A percentile compares a stretch with the other conserved stretches of the same genome.
phyloP scores from a whole-genome alignment of 2,329 filamentous ascomycete species.

The Eutypella sp. region DNA sequence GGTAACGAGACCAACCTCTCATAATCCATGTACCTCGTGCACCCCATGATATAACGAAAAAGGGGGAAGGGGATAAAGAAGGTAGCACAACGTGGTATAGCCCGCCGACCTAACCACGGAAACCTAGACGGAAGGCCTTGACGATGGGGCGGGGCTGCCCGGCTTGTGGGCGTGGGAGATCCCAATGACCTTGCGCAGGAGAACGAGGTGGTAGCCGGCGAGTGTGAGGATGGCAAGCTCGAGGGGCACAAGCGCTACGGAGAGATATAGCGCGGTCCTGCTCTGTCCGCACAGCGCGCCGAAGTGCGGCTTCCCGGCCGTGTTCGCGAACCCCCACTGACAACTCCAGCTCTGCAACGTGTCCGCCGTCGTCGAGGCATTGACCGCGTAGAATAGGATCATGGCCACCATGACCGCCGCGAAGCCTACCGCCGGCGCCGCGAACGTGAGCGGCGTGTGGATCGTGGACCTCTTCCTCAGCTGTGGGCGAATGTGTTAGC shows the following conservation, averaged over 20 bases:
- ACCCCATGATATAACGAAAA: too few species aligned
- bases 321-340: conserved; percentile 51
- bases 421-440: conserved; percentile 38
- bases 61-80: too few species aligned
- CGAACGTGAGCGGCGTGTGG: conserved; percentile 34
- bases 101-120: too few species aligned
- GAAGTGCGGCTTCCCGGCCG: conserved; percentile 50
- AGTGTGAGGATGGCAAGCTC: conserved; percentile 45
- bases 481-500: conserved; percentile 25
- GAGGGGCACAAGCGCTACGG: conserved; percentile 52
- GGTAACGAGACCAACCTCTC: too few species aligned
- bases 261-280: conserved; percentile 48
- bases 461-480: conserved; percentile 30
- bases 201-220: conserved; percentile 39
- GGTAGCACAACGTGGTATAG: too few species aligned
- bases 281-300: conserved; percentile 52
- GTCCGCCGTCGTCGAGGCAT: conserved; percentile 46
- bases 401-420: conserved; percentile 47
- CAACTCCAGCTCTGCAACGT: conserved; percentile 60
- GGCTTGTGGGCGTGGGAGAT: conserved; percentile 17
- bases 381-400: conserved; percentile 53
- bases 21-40: too few species aligned
- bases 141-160: conserved; percentile 16
- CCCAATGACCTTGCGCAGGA: conserved; percentile 33
- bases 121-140: neutral